These are phyloP conservation scores for Diaporthe vexans DNA, from an alignment of 2,329 filamentous ascomycete species.

Conservation along the genomic window DNA sequence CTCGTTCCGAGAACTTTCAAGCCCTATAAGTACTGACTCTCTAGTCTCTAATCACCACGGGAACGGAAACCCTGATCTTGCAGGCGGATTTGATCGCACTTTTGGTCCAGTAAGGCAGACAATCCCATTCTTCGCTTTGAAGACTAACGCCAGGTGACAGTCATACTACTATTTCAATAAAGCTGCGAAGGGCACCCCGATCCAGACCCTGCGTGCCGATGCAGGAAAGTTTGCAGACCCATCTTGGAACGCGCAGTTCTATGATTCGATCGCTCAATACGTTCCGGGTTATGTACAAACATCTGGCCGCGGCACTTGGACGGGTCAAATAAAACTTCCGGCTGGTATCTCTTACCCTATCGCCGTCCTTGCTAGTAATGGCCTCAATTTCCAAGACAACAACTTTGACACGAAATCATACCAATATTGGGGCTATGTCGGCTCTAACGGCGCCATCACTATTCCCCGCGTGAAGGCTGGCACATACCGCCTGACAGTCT, in stretches of 20 bases:
- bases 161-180: constrained; percentile 75
- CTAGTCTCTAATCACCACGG: constrained; percentile 72
- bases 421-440: constrained; percentile 73
- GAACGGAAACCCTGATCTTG: constrained; percentile 74
- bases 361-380: constrained; percentile 67
- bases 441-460: constrained; percentile 59
- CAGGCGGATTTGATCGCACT: constrained; percentile 73
- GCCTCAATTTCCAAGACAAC: constrained; percentile 71
- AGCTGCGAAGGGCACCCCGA: constrained; percentile 59
- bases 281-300: constrained; percentile 71
- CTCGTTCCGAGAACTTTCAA: no score
- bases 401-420: constrained; percentile 65
- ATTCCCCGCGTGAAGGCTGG: constrained; percentile 69
- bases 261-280: constrained; percentile 71
- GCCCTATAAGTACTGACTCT: background rate
- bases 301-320: constrained; percentile 62
- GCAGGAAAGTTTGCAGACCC: constrained; percentile 65
- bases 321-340: constrained; percentile 66
- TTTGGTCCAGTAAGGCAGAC: constrained; percentile 63
- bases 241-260: constrained; percentile 71
- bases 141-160: background rate
- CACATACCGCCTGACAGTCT: constrained; percentile 73
- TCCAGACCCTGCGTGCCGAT: constrained; percentile 65
- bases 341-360: constrained; percentile 64
- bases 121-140: background rate